Conservation (phyloP, 148 eudicot genomes). For the Simmondsia chinensis region DNA sequence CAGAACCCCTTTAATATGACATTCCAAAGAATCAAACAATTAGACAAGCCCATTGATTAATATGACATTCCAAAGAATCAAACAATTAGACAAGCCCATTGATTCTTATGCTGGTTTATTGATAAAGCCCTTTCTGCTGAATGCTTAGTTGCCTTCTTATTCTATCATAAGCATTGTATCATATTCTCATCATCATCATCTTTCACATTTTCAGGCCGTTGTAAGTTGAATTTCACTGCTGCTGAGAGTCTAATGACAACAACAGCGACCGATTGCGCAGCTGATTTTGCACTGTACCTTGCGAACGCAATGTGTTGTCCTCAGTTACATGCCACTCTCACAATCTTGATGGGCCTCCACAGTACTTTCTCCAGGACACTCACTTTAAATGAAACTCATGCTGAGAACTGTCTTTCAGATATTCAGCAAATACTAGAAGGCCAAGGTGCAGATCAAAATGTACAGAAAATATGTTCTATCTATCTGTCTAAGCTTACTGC, state of each 20-base stretch:
- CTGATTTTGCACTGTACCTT: slow-evolving; percentile 22
- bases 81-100: too few relatives aligned
- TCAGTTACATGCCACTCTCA: slow-evolving; percentile 20
- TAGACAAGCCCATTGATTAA: too few relatives aligned
- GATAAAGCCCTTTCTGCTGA: too few relatives aligned
- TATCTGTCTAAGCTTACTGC: slow-evolving; percentile 9
- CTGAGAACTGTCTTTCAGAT: slow-evolving; percentile 25
- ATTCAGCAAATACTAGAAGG: slow-evolving; percentile 15
- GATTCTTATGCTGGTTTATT: too few relatives aligned
- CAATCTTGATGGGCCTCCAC: slow-evolving; percentile 22
- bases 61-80: too few relatives aligned
- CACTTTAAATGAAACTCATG: slow-evolving; percentile 15
- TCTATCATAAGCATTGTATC: too few relatives aligned
- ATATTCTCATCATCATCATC: too few relatives aligned
- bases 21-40: too few relatives aligned
- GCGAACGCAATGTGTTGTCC: slow-evolving; percentile 33
- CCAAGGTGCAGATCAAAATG: slow-evolving; percentile 16
- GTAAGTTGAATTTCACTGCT: slow-evolving; percentile 20
- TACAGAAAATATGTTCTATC: slow-evolving; percentile 20
- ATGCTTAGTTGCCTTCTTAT: too few relatives aligned
- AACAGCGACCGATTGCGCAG: slow-evolving; percentile 25
- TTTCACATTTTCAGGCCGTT: slow-evolving; percentile 27
- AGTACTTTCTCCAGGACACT: slow-evolving; percentile 10
- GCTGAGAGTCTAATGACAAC: slow-evolving; percentile 12
- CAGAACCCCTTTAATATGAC: too few relatives aligned